Conservation (phyloP, 192 early-diverging fungal genomes). For the Coemansia sp. region DNA sequence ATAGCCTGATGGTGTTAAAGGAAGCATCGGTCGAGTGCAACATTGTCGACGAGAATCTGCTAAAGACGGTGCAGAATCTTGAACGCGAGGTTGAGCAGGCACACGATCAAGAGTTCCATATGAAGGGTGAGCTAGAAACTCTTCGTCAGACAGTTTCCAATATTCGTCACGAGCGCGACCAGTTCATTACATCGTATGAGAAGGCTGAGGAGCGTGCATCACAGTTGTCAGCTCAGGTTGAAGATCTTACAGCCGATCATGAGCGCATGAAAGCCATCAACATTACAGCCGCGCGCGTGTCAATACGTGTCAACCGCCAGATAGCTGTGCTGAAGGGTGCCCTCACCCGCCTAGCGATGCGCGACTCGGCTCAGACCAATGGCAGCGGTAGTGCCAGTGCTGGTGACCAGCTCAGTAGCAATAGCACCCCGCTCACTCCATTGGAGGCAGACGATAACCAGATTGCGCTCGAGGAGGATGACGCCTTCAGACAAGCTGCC, state of each 20-base stretch:
- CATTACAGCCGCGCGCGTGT: conserved; percentile 29
- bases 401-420: background rate
- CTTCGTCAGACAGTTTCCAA: conserved; percentile 25
- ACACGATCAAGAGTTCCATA: conserved; percentile 2
- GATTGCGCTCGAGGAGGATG: conserved; percentile 37
- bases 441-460: conserved; percentile 23
- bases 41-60: background rate
- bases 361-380: background rate
- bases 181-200: conserved; percentile 43
- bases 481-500: conserved; percentile 36
- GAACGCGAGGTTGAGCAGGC: conserved; percentile 9
- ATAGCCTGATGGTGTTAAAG: background rate
- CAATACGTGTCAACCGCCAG: conserved; percentile 35
- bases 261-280: conserved; percentile 42
- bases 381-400: background rate
- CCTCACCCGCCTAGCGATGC: conserved; percentile 14
- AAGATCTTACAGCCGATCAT: conserved; percentile 39
- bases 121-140: conserved; percentile 25
- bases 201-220: conserved; percentile 31
- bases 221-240: conserved; percentile 36
- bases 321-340: conserved; percentile 25
- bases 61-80: background rate
- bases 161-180: conserved; percentile 45
- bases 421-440: background rate
- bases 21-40: conserved; percentile 21